These are phyloP conservation scores for Neurospora terricola DNA, from an alignment of 495 filamentous ascomycete species.

Conservation along the genomic window DNA sequence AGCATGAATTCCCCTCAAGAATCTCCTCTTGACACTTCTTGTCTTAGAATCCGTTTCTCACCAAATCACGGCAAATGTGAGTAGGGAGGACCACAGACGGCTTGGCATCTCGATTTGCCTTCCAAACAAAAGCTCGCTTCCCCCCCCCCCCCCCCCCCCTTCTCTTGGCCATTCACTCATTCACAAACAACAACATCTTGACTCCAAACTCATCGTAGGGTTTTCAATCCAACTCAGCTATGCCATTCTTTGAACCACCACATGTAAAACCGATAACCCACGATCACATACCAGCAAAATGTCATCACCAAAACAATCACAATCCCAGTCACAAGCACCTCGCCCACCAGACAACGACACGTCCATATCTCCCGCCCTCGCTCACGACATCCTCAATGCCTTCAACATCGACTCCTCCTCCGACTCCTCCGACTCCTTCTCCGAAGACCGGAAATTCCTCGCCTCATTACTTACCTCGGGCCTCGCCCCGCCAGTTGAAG, in stretches of 20 bases:
- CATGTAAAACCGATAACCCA: neutral
- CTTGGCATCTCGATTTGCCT: neutral
- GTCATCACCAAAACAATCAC: neutral
- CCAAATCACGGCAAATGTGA: neutral
- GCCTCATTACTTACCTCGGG: slow-evolving; percentile 11
- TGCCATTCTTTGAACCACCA: neutral
- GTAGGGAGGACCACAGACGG: neutral
- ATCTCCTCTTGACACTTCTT: neutral
- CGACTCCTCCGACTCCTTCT: slow-evolving; percentile 11
- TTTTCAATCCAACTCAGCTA: neutral
- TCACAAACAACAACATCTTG: neutral
- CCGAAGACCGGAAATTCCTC: slow-evolving; percentile 16
- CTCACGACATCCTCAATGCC: slow-evolving; percentile 11
- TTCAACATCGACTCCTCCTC: slow-evolving; percentile 17
- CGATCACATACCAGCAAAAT: neutral
- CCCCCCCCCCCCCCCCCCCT: neutral
- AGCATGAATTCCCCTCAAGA: too few species aligned
- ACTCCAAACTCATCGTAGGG: neutral
- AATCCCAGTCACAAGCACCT: neutral
- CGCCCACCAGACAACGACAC: neutral
- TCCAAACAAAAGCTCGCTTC: neutral
- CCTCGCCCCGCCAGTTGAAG: slow-evolving; percentile 12
- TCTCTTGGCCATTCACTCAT: neutral
- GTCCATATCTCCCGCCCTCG: neutral
- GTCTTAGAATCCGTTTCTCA: neutral